Conservation (phyloP, 2,329 filamentous ascomycete genomes). For the Thyridium curvatum region DNA sequence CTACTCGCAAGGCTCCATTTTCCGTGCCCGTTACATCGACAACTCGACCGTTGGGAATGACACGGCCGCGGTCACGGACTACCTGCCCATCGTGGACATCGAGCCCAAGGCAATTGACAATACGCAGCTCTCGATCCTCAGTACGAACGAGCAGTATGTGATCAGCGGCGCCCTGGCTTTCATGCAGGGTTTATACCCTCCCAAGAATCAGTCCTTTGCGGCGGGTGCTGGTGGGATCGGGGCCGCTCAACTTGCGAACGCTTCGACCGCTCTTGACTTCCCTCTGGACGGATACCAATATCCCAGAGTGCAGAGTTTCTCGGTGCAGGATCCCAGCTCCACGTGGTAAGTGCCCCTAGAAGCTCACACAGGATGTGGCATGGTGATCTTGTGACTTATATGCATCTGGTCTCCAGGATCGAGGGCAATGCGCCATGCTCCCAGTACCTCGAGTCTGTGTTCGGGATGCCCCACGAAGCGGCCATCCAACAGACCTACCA, state of each 20-base stretch:
- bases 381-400: no score
- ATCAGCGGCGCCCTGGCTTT: slow-evolving; percentile 69
- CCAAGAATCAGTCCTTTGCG: slow-evolving; percentile 37
- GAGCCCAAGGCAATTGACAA: slow-evolving; percentile 39
- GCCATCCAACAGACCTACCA: slow-evolving; percentile 12
- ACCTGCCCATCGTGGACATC: slow-evolving; percentile 35
- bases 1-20: slow-evolving; percentile 36
- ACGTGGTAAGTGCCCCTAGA: slow-evolving; percentile 37
- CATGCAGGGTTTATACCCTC: slow-evolving; percentile 79
- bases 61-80: slow-evolving; percentile 15
- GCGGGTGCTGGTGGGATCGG: slow-evolving; percentile 26
- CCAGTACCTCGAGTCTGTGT: slow-evolving; percentile 24
- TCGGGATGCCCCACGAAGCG: slow-evolving; percentile 16
- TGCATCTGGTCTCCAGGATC: slow-evolving; percentile 19
- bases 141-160: slow-evolving; percentile 39
- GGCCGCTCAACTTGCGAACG: slow-evolving; percentile 21
- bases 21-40: slow-evolving; percentile 42
- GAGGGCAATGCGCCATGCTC: slow-evolving; percentile 31
- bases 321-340: slow-evolving; percentile 34
- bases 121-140: slow-evolving; percentile 34
- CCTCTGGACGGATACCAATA: slow-evolving; percentile 79
- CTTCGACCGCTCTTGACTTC: slow-evolving; percentile 47
- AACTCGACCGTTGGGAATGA: slow-evolving; percentile 15
- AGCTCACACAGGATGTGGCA: no score
- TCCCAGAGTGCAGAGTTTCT: slow-evolving; percentile 56